phyloP scores from a whole-genome alignment of 2,329 filamentous ascomycete genomes.

The Diplocarpon mali region DNA sequence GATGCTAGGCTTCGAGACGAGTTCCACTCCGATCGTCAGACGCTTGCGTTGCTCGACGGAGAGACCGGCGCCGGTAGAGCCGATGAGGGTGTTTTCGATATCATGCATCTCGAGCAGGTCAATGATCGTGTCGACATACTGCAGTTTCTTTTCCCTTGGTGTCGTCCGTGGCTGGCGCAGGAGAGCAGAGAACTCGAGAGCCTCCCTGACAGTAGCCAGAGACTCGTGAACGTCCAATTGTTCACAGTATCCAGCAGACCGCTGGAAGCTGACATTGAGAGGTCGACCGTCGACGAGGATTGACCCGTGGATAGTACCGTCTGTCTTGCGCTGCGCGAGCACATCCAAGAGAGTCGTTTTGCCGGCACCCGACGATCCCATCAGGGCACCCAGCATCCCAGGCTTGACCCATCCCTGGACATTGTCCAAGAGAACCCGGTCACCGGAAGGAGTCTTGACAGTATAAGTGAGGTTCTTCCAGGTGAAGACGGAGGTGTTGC shows the following conservation, averaged over 20 bases:
- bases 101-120: conserved; percentile 54
- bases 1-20: conserved; percentile 45
- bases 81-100: conserved; percentile 55
- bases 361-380: conserved; percentile 45
- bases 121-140: conserved; percentile 71
- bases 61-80: conserved; percentile 48
- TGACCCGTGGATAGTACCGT: conserved; percentile 78
- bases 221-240: conserved; percentile 83
- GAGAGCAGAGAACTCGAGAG: conserved; percentile 76
- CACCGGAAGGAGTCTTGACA: conserved; percentile 46
- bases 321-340: conserved; percentile 55
- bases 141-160: conserved; percentile 64
- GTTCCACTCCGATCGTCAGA: conserved; percentile 49
- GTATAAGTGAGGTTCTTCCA: conserved; percentile 63
- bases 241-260: conserved; percentile 65
- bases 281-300: conserved; percentile 58
- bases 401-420: conserved; percentile 74
- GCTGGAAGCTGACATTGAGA: conserved; percentile 73
- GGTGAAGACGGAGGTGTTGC: conserved; percentile 59
- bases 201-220: conserved; percentile 74
- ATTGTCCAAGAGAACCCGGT: conserved; percentile 64
- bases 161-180: conserved; percentile 72
- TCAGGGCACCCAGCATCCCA: conserved; percentile 55
- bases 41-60: conserved; percentile 53
- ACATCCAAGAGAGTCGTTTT: conserved; percentile 50